Evolutionary conservation across 2,329 filamentous ascomycete species (phyloP).

Genomic region (Diaporthe batatas): DNA sequence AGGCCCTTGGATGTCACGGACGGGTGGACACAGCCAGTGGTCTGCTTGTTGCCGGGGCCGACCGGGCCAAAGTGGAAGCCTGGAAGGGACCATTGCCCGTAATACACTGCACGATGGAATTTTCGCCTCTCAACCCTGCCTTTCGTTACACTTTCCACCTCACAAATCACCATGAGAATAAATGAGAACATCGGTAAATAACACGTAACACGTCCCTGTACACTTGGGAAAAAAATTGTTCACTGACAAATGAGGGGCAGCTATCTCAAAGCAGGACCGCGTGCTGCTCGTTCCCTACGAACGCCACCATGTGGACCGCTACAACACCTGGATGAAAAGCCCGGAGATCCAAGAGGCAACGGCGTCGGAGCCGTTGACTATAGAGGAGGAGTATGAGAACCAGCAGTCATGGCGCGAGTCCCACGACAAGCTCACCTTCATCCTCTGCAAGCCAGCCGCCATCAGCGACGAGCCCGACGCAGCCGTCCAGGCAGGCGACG

Average conservation of each 20-base stretch:
- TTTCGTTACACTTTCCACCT: no score
- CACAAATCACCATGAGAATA: slow-evolving; percentile 55
- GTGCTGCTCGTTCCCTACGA: slow-evolving; percentile 88
- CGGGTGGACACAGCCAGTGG: background rate
- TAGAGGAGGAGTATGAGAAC: slow-evolving; percentile 90
- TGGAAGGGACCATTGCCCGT: background rate
- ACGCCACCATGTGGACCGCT: slow-evolving; percentile 82
- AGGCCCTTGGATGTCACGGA: background rate
- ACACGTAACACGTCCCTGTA: background rate
- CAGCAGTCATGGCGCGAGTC: slow-evolving; percentile 88
- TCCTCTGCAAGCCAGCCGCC: slow-evolving; percentile 73
- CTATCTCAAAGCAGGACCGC: slow-evolving; percentile 70
- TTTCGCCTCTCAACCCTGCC: background rate
- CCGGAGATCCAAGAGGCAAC: slow-evolving; percentile 85
- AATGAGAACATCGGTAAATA: slow-evolving; percentile 59
- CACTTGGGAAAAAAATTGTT: background rate
- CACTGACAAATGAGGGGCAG: slow-evolving; percentile 57
- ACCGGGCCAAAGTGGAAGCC: slow-evolving; percentile 11
- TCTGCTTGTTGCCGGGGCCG: background rate
- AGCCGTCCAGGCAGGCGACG: slow-evolving; percentile 54
- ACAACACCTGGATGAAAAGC: slow-evolving; percentile 94
- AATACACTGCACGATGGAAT: slow-evolving; percentile 2
- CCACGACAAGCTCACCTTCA: slow-evolving; percentile 91
- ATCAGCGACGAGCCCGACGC: slow-evolving; percentile 12
- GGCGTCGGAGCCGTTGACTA: slow-evolving; percentile 84